A percentile compares a stretch with the other conserved stretches of the same genome.
phyloP scores from a whole-genome alignment of 179 eudicot species.

The Amaranthus tricolor region DNA sequence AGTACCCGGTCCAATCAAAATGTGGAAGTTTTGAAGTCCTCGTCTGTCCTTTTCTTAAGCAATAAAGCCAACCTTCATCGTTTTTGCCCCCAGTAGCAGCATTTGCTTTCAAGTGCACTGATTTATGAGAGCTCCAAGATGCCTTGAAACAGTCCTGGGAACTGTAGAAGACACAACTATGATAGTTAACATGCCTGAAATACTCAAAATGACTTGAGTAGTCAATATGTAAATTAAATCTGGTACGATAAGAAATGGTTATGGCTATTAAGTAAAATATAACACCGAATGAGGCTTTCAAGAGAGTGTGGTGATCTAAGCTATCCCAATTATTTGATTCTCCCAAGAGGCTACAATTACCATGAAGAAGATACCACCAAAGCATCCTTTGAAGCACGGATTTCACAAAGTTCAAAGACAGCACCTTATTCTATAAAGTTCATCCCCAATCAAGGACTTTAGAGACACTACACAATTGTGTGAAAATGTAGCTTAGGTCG shows the following conservation, averaged over 20 bases:
- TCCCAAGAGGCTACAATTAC: too few species aligned
- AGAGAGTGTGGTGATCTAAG: too few species aligned
- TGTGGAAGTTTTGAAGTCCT: slow-evolving; percentile 74
- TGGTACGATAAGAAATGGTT: too few species aligned
- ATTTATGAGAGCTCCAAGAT: slow-evolving; percentile 93
- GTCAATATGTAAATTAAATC: neutral
- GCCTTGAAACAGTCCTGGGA: slow-evolving; percentile 97
- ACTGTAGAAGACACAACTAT: slow-evolving; percentile 35
- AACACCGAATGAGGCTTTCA: too few species aligned
- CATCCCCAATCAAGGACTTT: neutral
- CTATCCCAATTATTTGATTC: too few species aligned
- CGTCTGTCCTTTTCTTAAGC: slow-evolving; percentile 83
- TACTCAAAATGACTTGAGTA: neutral
- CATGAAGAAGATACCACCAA: neutral
- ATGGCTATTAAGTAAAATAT: too few species aligned
- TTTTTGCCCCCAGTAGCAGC: slow-evolving; percentile 41
- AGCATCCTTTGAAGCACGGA: neutral
- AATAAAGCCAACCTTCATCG: slow-evolving; percentile 81
- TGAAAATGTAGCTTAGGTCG: too few species aligned
- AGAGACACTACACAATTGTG: too few species aligned
- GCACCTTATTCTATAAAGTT: neutral
- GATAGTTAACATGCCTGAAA: slow-evolving; percentile 11
- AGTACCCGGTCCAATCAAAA: slow-evolving; percentile 97
- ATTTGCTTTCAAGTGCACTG: slow-evolving; percentile 68
- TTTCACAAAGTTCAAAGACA: neutral